Conservation (phyloP, 2,329 filamentous ascomycete genomes). For the Scytalidium lignicola region DNA sequence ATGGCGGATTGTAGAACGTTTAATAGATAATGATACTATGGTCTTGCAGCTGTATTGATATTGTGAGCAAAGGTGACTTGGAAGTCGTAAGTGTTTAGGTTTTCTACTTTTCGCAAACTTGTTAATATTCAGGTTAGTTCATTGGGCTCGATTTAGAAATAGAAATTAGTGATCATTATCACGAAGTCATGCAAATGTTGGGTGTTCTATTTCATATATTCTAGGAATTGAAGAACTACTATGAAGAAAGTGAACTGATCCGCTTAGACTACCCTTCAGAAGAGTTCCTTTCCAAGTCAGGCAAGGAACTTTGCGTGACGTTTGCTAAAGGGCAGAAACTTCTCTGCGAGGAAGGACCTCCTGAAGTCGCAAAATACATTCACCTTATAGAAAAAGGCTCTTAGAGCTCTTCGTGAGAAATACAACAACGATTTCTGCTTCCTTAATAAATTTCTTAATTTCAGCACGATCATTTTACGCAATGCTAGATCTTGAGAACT, state of each 20-base stretch:
- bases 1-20: neutral
- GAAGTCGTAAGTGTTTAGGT: no score
- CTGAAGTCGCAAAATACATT: slow-evolving; percentile 68
- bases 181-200: slow-evolving; percentile 67
- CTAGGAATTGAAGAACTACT: slow-evolving; percentile 62
- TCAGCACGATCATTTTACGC: slow-evolving; percentile 88
- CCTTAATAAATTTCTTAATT: slow-evolving; percentile 89
- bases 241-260: slow-evolving; percentile 67
- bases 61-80: neutral
- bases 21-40: neutral
- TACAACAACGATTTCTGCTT: slow-evolving; percentile 96
- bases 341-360: slow-evolving; percentile 66
- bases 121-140: no score
- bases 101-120: no score
- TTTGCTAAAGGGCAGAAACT: slow-evolving; percentile 76
- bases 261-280: slow-evolving; percentile 72
- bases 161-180: slow-evolving; percentile 63
- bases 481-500: slow-evolving; percentile 66
- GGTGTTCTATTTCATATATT: slow-evolving; percentile 77
- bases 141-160: slow-evolving; percentile 86
- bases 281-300: slow-evolving; percentile 62
- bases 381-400: slow-evolving; percentile 81
- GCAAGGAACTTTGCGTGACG: slow-evolving; percentile 70
- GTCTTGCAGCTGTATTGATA: neutral
- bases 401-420: slow-evolving; percentile 80